phyloP scores from a whole-genome alignment of 495 filamentous ascomycete genomes.

The Chaetomium fimeti region DNA sequence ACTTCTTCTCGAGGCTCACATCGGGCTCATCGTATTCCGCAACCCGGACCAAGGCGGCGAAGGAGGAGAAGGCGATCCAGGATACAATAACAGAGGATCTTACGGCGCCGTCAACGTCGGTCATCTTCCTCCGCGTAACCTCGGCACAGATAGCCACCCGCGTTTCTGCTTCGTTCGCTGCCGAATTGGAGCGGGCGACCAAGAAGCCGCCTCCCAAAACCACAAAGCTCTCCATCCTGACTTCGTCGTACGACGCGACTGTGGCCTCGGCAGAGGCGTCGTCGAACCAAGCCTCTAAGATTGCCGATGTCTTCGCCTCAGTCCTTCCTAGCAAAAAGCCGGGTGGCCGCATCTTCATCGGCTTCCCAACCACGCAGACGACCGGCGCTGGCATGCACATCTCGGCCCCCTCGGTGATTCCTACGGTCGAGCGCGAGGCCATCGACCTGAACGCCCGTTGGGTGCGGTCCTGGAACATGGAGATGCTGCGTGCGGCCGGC shows the following conservation, averaged over 20 bases:
- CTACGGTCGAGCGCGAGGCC: conserved; percentile 96
- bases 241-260: conserved; percentile 84
- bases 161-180: conserved; percentile 62
- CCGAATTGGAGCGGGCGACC: conserved; percentile 91
- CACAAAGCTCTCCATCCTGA: conserved; percentile 80
- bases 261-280: conserved; percentile 56
- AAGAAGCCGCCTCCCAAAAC: conserved; percentile 92
- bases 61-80: conserved; percentile 55
- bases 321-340: conserved; percentile 80
- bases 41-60: conserved; percentile 48
- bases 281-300: conserved; percentile 49
- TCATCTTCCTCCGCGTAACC: conserved; percentile 83
- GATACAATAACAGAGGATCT: conserved; percentile 65
- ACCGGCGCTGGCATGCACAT: conserved; percentile 92
- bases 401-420: conserved; percentile 97
- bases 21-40: conserved; percentile 42
- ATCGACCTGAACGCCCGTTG: conserved; percentile 95
- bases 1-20: conserved; percentile 75
- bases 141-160: conserved; percentile 76
- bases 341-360: conserved; percentile 89
- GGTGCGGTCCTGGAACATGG: conserved; percentile 93
- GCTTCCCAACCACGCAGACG: conserved; percentile 95
- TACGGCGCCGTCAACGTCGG: conserved; percentile 61
- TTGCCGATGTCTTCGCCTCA: conserved; percentile 76
- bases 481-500: conserved; percentile 87